Conservation (phyloP, 805 yeast species). For the Lipomyces japonicus region DNA sequence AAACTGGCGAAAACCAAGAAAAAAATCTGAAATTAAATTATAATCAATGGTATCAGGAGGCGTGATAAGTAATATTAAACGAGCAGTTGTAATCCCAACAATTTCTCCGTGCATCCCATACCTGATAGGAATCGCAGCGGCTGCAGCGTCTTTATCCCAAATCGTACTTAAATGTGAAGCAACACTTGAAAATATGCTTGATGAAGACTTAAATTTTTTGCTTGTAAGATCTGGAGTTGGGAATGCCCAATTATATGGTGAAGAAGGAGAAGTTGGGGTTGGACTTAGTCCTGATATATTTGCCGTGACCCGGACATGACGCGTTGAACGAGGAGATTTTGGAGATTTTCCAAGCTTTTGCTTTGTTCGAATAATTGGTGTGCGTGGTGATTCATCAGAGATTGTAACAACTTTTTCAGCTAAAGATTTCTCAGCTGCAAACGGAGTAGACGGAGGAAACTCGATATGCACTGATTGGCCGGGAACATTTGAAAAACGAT, state of each 20-base stretch:
- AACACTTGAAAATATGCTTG: not conserved
- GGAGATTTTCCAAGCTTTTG: no score
- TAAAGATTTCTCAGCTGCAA: no score
- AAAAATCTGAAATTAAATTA: slow-evolving; percentile 75
- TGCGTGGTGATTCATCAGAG: no score
- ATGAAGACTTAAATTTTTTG: not conserved
- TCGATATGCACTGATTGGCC: no score
- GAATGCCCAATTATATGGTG: slow-evolving; percentile 18
- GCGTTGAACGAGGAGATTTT: slow-evolving; percentile 12
- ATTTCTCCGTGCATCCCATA: slow-evolving; percentile 18
- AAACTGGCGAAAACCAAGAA: slow-evolving; percentile 75
- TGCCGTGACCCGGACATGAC: no score
- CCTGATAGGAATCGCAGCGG: slow-evolving; percentile 14
- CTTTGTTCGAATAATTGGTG: no score
- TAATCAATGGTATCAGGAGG: slow-evolving; percentile 75
- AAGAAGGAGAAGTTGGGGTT: slow-evolving; percentile 8
- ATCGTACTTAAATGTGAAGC: not conserved
- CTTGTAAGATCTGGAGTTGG: slow-evolving; percentile 6
- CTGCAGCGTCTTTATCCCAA: slow-evolving; percentile 12
- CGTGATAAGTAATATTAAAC: slow-evolving; percentile 45
- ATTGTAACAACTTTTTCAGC: no score
- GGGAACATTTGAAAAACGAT: no score
- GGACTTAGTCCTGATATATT: not conserved
- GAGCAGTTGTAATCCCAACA: slow-evolving; percentile 31
- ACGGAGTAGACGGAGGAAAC: no score